These are phyloP conservation scores for Populus simonii DNA, from an alignment of 345 rosid genomes.

Conservation along the genomic window DNA sequence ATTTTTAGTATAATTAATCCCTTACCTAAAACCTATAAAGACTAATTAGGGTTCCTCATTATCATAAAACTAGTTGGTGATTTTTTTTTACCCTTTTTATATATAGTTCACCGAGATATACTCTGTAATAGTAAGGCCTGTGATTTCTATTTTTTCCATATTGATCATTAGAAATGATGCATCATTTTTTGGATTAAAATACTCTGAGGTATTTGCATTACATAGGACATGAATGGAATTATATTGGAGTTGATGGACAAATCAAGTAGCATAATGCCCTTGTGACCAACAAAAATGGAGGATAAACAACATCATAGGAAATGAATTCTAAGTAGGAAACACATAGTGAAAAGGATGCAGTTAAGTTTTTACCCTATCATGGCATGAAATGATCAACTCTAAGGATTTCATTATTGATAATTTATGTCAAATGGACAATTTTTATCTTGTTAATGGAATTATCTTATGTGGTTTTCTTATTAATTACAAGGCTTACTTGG, in stretches of 20 bases:
- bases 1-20: too few relatives aligned
- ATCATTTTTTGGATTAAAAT: conserved; percentile 42
- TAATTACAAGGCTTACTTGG: too few relatives aligned
- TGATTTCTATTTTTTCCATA: conserved; percentile 34
- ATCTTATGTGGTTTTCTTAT: too few relatives aligned
- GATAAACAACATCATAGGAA: background rate
- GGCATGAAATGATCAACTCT: conserved; percentile 31
- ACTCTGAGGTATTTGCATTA: conserved; percentile 54
- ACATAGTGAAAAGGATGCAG: background rate
- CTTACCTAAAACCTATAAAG: too few relatives aligned
- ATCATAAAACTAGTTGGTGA: too few relatives aligned
- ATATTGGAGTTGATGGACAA: conserved; percentile 26
- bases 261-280: conserved; percentile 24
- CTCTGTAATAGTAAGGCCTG: background rate
- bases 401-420: background rate
- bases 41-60: too few relatives aligned
- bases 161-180: conserved; percentile 53
- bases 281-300: background rate
- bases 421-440: too few relatives aligned
- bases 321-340: background rate
- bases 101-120: too few relatives aligned
- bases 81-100: too few relatives aligned
- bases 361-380: conserved; percentile 12
- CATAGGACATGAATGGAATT: conserved; percentile 47
- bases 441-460: too few relatives aligned